Evolutionary conservation across 2,329 filamentous ascomycete genomes (phyloP).

Genomic region (Aspergillus bombycis): DNA sequence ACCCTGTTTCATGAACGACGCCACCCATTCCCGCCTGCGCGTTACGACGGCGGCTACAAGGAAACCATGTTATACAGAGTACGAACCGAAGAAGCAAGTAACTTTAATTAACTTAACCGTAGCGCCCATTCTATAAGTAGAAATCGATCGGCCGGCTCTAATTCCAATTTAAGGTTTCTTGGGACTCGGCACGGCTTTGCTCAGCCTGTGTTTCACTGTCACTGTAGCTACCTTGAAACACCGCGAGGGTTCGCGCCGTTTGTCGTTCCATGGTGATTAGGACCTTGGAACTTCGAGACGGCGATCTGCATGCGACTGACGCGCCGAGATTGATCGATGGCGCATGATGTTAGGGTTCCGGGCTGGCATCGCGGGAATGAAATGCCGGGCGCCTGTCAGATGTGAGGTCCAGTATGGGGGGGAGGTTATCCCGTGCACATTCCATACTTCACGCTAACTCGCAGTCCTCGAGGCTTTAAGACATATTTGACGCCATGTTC

Average conservation of each 20-base stretch:
- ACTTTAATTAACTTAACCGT: background rate
- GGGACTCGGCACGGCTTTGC: slow-evolving; percentile 6
- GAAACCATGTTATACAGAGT: background rate
- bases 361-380: background rate
- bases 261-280: background rate
- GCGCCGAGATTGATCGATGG: background rate
- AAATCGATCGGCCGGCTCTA: background rate
- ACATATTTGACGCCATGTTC: slow-evolving; percentile 8
- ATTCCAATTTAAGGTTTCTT: slow-evolving; percentile 11
- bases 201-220: slow-evolving; percentile 15
- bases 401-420: background rate
- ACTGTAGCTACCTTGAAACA: slow-evolving; percentile 12
- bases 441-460: slow-evolving; percentile 5
- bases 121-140: background rate
- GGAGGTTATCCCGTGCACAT: background rate
- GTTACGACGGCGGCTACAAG: background rate
- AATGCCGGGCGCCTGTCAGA: background rate
- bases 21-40: slow-evolving; percentile 8
- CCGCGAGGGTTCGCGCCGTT: background rate
- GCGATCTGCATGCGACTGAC: background rate
- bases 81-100: background rate
- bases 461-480: background rate
- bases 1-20: slow-evolving; percentile 15
- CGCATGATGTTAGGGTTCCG: background rate
- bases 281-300: background rate